Evolutionary conservation across 2,329 filamentous ascomycete species (phyloP).

Genomic region (Botrytis elliptica): DNA sequence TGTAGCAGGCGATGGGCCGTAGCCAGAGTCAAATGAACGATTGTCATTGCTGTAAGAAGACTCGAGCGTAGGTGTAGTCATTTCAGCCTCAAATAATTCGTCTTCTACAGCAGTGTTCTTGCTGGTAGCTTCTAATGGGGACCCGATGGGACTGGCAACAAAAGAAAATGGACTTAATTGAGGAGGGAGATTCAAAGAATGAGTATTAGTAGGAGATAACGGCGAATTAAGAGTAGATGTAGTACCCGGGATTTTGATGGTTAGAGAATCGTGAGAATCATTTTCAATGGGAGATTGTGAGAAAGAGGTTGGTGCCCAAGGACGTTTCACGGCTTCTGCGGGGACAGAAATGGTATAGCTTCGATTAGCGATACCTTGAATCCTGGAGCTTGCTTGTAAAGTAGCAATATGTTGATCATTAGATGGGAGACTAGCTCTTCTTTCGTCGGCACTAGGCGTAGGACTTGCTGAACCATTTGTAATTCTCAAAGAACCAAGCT

Average conservation of each 20-base stretch:
- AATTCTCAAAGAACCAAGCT: constrained; percentile 61
- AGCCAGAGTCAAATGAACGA: constrained; percentile 34
- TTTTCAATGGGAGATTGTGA: background rate
- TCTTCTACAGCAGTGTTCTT: constrained; percentile 51
- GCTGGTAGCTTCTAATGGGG: constrained; percentile 47
- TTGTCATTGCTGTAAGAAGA: constrained; percentile 15
- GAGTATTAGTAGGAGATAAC: constrained; percentile 15
- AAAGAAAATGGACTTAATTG: constrained; percentile 42
- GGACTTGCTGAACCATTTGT: constrained; percentile 59
- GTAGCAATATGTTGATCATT: background rate
- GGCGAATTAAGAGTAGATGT: background rate
- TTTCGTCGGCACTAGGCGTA: constrained; percentile 42
- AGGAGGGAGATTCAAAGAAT: constrained; percentile 31
- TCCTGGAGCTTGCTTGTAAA: constrained; percentile 18
- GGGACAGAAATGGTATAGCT: constrained; percentile 31
- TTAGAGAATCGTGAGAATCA: constrained; percentile 15
- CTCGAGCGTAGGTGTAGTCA: constrained; percentile 26
- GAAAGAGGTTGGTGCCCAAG: constrained; percentile 24
- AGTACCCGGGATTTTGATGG: constrained; percentile 16
- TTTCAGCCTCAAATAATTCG: constrained; percentile 44
- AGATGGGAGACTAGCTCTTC: constrained; percentile 23
- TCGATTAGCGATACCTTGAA: constrained; percentile 26
- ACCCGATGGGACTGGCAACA: constrained; percentile 35
- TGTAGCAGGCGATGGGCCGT: constrained; percentile 22
- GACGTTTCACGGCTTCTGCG: constrained; percentile 25